Base-by-base conservation (phyloP, 176 grass and related monocot genomes). In the Elymus sibiricus region DNA sequence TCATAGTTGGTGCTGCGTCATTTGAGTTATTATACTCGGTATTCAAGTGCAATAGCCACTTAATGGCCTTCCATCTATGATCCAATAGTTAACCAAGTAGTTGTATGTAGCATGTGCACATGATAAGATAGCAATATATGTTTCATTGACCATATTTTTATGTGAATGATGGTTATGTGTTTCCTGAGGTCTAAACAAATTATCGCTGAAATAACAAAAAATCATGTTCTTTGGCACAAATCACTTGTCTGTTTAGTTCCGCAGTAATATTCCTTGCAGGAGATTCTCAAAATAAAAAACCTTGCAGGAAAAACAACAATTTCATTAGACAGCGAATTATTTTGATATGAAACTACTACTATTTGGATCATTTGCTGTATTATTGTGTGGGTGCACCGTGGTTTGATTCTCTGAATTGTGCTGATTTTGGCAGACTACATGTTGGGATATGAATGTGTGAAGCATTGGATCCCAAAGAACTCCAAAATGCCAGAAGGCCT, bases 381-480 rank as follows among this genome's bases (percentile, higher is more conserved):
- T 53, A 17, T 55, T 53, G 9, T 81, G 62, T 76, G 15, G 56
- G n/a, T 19, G 2, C 35, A 31, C 17, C 7, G 24, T 74, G 63
- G 13, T 71, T 74, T 83, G 34, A 63, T 88, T 51, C 26, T 75
- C 72, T 51, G 72, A 74, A 27, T 49, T 75, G 26, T 76, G 73
- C 27, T 76, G 46, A 55, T 76, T 76, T 55, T 76, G 8, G 46
- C 28, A 76, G 74, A 32, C 46, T 76, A 34, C 28, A 32, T 76
- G 46, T 76, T 53, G 27, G 32, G 46, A 55, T 22, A 55, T 76
- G 16, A 22, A 22, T 76, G 74, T 55, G 74, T 76, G 74, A 76
- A 55, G 74, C 74, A 76, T 76, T 76, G 74, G 74, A 76, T 76
- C 74, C 46, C 46, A 34, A 43, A 76, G 74, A 76, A 76, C 74